Conservation (phyloP, 805 yeast species). For the Tetrapisispora nanseiensis region DNA sequence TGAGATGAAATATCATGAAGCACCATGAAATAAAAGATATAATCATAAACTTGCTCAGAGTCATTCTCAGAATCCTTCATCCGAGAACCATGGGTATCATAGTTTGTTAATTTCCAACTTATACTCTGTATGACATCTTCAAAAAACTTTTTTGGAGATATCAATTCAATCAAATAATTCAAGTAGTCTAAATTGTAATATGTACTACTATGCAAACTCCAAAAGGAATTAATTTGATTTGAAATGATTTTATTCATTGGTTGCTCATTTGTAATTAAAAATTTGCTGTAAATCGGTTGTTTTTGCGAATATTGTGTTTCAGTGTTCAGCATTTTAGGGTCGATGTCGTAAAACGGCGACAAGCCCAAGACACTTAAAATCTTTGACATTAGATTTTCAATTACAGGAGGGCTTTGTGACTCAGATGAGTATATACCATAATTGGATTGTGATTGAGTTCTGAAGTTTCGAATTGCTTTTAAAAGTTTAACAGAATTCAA, state of each 20-base stretch:
- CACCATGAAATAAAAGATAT: constrained; percentile 25
- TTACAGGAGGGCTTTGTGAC: constrained; percentile 19
- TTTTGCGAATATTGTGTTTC: constrained; percentile 22
- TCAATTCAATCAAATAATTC: constrained; percentile 19
- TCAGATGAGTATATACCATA: constrained; percentile 27
- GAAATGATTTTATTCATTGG: constrained; percentile 27
- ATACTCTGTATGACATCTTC: constrained; percentile 21
- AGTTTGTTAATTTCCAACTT: constrained; percentile 18
- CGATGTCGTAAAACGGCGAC: constrained; percentile 23
- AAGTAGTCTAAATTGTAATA: constrained; percentile 28
- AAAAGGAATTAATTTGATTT: constrained; percentile 29
- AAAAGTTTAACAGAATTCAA: constrained; percentile 21
- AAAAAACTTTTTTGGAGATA: constrained; percentile 22
- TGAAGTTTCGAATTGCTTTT: constrained; percentile 18
- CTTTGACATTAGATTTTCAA: constrained; percentile 20
- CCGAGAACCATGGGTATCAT: constrained; percentile 19
- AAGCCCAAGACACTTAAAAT: constrained; percentile 14
- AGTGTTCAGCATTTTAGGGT: constrained; percentile 14
- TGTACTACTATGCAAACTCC: constrained; percentile 31
- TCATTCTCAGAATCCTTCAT: constrained; percentile 13
- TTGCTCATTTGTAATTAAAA: constrained; percentile 21
- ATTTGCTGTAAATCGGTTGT: constrained; percentile 18
- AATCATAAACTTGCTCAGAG: constrained; percentile 21
- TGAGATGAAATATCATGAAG: constrained; percentile 21
- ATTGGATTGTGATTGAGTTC: constrained; percentile 17